Evolutionary conservation across 768 basidiomycete species (phyloP), one percentile per base, ranked within the genome.

Genomic region (Boletus rex-veris): DNA sequence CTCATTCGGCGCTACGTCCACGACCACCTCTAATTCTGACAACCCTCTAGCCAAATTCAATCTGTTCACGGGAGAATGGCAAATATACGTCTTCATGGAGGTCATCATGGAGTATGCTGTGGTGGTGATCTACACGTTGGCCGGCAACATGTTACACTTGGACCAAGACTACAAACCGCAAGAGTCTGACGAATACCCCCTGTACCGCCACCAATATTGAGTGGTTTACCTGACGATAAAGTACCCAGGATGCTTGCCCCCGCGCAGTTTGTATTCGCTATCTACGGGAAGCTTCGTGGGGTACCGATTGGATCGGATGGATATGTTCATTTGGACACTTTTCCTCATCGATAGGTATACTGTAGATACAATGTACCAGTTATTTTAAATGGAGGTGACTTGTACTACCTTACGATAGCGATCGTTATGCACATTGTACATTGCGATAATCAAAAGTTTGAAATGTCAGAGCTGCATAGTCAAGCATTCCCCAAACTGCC

Each of bases 381-480:
- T 50, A 49, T 48, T 58, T 41, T 30, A 35, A 35, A 35, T 35
- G 33, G 33, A 35, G 6, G 12, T 14, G 14, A 14, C 12, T 35
- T 10, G 12, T 33, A 18, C 36, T 38, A 33, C 31, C 6, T 16
- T 40, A 35, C 1, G 10, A 41, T 14, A 3, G 28, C 28, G n/a
- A 24, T 21, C 7, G 19, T 16, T 14, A 15, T 15, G 8, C 9
- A 5, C 11, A 28, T 15, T 30, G 5, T 18, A 43, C 19, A 42
- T 15, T 31, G 5, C 21, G 15, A 10, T 30, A 6, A 24, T 30
- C 7, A 21, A n/a, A n/a, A n/a, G n/a, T n/a, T n/a, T 50, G 33
- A 57, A 54, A 71, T 87, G 83, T 88, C 61, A 67, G 84, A 80
- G 76, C 79, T 62, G 61, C 86, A 86, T 84, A 88, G 86, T 88